Evolutionary conservation across 2,329 filamentous ascomycete genomes (phyloP), one percentile per base, ranked within the genome.

Genomic region (Neopestalotiopsis clavispora): DNA sequence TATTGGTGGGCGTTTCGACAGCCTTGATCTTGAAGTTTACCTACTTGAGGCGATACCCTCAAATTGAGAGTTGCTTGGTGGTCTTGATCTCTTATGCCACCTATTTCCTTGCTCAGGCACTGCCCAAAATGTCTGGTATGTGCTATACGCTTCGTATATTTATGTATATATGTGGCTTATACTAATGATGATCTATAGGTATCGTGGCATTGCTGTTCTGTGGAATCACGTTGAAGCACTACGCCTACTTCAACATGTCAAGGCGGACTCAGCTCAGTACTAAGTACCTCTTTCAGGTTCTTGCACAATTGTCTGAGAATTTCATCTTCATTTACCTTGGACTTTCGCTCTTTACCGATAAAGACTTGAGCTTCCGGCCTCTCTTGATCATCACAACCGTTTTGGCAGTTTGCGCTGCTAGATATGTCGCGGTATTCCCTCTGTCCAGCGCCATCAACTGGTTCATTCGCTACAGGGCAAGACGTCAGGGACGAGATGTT

Each of bases 181-280:
- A 60, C 68, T 71, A 60, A 72, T 40, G 32, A 32, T 40, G 32
- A 32, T 30, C 56, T 7, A 34, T 74, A 96, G 94, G 95, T 74
- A 99, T 99, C 76, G 96, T 99, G 73, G 97, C 96, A 30, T 85
- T 99, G 69, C 86, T 99, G 1, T 99, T 99, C 84, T 99, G 96
- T 80, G 96, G 96, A 67, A 99, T 99, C 74, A 98, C 96, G 12
- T 85, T 99, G 72, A 99, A 99, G 82, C 96, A 99, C 79, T 99
- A 99, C 77, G 96, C 96, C 71, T 99, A 99, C 83, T 98, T 98
- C 86, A 99, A 99, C 84, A 99, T 99, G 96, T 99, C 96, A 38
- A 91, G 96, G 63, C 91, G 96, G 71, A 98, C 96, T 1, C 96
- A 99, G 79, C 90, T 99, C 71, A 97, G 96, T 17, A 99, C 96